These are phyloP conservation scores for Solanum rostratum DNA, from an alignment of 257 asterid genomes.

Conservation along the genomic window DNA sequence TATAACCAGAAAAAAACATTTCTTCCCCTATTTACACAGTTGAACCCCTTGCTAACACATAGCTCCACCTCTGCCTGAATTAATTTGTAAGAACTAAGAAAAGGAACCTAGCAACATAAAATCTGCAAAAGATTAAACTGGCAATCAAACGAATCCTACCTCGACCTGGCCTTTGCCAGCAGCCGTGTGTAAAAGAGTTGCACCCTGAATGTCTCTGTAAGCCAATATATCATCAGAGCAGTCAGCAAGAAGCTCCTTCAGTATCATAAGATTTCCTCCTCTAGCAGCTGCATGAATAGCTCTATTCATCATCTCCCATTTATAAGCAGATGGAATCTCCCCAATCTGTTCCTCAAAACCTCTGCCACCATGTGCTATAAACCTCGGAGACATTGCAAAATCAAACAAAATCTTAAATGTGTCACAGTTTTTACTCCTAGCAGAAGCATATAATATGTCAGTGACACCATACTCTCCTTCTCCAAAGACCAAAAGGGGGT, in stretches of 20 bases:
- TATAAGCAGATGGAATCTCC: conserved; percentile 56
- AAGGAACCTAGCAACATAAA: neutral
- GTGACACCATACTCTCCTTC: conserved; percentile 95
- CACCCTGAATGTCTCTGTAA: conserved; percentile 61
- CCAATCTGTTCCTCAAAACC: conserved; percentile 36
- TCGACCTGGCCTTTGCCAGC: conserved; percentile 79
- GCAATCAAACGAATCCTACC: conserved; percentile 21
- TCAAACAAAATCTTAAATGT: conserved; percentile 53
- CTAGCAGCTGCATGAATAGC: conserved; percentile 94
- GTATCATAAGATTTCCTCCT: conserved; percentile 61
- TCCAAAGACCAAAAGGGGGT: conserved; percentile 79
- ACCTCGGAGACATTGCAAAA: conserved; percentile 57
- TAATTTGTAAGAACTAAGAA: neutral
- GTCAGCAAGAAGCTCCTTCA: conserved; percentile 58
- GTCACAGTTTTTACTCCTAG: conserved; percentile 51
- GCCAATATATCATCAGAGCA: conserved; percentile 44
- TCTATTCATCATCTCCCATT: conserved; percentile 64
- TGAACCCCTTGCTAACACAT: neutral
- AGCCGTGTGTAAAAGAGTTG: conserved; percentile 73
- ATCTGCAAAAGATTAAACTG: neutral
- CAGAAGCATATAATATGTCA: conserved; percentile 73
- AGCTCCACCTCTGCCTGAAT: neutral
- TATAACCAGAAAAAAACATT: neutral
- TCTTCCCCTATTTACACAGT: neutral
- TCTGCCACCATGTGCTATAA: conserved; percentile 9